phyloP scores from a whole-genome alignment of 768 basidiomycete genomes.

The Tephrocybe sp. region DNA sequence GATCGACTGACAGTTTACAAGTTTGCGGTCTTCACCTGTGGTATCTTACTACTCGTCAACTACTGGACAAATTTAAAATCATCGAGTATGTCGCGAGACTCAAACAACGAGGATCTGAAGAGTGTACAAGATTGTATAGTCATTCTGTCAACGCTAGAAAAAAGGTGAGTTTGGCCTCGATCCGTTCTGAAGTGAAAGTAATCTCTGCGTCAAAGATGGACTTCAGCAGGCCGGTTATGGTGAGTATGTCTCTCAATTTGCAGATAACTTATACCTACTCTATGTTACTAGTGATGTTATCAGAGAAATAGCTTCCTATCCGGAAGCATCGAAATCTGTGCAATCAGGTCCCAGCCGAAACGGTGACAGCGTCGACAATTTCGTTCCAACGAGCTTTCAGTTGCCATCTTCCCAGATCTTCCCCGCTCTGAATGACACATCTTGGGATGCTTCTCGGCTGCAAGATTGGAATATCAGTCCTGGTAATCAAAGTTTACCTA shows the following conservation, averaged over 20 bases:
- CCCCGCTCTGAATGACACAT: no score
- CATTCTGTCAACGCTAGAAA: constrained; percentile 44
- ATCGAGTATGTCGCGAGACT: constrained; percentile 40
- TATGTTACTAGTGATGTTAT: constrained; percentile 39
- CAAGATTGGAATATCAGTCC: no score
- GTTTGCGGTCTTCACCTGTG: constrained; percentile 38
- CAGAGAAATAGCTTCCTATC: constrained; percentile 33
- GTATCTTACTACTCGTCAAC: constrained; percentile 60
- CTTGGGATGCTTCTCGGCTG: no score
- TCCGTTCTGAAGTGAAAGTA: no score
- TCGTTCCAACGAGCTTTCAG: background rate
- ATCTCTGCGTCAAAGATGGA: no score
- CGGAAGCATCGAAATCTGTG: constrained; percentile 17
- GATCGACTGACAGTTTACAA: no score
- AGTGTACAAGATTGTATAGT: constrained; percentile 62
- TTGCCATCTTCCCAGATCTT: background rate
- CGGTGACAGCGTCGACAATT: background rate
- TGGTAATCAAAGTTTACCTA: no score
- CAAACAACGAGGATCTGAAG: constrained; percentile 46
- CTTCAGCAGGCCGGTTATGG: constrained; percentile 42
- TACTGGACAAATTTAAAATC: constrained; percentile 57
- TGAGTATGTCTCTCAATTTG: constrained; percentile 17
- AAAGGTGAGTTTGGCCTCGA: constrained; percentile 39
- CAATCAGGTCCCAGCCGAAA: background rate
- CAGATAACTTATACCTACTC: background rate